A percentile compares a stretch with the other conserved stretches of the same genome.
Conservation (phyloP, 2,329 filamentous ascomycete species). For the Clarireedia hainanense region DNA sequence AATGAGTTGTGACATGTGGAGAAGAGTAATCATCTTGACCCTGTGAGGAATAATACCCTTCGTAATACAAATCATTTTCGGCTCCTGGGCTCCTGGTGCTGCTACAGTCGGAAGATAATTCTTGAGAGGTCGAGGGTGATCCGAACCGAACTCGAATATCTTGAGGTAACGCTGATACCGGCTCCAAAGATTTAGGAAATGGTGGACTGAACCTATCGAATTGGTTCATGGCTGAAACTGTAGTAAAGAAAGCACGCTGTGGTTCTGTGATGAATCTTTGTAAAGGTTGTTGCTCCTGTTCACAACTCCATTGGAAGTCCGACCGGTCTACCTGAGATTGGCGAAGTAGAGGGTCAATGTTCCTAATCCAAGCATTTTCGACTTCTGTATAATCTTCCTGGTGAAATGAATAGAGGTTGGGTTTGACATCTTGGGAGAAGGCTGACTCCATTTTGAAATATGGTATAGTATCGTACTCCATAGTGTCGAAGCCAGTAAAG, state of each 20-base stretch:
- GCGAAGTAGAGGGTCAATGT: conserved; percentile 16
- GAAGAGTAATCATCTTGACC: conserved; percentile 11
- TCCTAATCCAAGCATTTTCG: conserved; percentile 11
- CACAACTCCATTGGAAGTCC: conserved; percentile 4
- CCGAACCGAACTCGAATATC: conserved; percentile 10
- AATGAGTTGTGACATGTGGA: conserved; percentile 1
- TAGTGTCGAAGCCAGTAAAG: background rate
- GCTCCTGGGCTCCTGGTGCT: conserved; percentile 17
- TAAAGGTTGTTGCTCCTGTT: conserved; percentile 14
- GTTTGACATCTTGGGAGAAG: conserved; percentile 10
- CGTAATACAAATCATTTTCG: conserved; percentile 16
- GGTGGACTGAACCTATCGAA: background rate
- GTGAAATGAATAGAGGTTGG: conserved; percentile 5
- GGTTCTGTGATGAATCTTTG: conserved; percentile 18
- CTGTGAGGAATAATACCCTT: conserved; percentile 14
- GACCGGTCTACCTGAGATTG: background rate
- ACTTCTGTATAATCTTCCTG: conserved; percentile 8
- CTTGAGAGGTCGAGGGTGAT: conserved; percentile 22
- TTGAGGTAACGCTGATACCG: conserved; percentile 15
- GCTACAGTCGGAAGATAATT: conserved; percentile 15
- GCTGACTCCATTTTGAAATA: conserved; percentile 3
- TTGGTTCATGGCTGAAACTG: conserved; percentile 2
- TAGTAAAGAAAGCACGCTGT: conserved; percentile 13
- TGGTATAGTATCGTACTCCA: conserved; percentile 12
- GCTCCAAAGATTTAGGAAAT: conserved; percentile 7